Conservation (phyloP, 2,329 filamentous ascomycete genomes). For the Cordyceps cicadae region DNA sequence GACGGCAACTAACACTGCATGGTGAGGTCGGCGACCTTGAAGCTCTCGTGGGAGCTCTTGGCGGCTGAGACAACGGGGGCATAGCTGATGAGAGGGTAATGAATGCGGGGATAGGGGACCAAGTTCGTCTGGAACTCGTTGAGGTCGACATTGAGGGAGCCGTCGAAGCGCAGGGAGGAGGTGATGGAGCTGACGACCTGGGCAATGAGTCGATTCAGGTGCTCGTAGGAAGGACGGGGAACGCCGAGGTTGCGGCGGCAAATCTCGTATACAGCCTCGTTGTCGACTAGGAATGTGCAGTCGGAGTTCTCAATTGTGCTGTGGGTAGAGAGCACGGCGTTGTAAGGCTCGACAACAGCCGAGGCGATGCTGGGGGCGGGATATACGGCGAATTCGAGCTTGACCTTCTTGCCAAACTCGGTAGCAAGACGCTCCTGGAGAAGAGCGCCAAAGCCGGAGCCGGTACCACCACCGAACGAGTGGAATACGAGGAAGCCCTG, state of each 20-base stretch:
- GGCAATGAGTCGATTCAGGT: conserved; percentile 64
- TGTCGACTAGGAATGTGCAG: conserved; percentile 69
- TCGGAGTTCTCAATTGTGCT: conserved; percentile 72
- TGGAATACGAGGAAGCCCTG: conserved; percentile 70
- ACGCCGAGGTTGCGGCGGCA: conserved; percentile 66
- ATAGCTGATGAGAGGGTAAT: conserved; percentile 67
- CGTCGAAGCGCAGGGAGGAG: conserved; percentile 63
- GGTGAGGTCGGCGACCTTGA: conserved; percentile 72
- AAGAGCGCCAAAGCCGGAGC: conserved; percentile 64
- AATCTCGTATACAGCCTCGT: conserved; percentile 69
- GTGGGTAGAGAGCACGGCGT: conserved; percentile 64
- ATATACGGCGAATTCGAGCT: conserved; percentile 68
- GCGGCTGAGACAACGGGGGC: conserved; percentile 61
- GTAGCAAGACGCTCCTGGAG: conserved; percentile 64
- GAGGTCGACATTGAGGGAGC: conserved; percentile 64
- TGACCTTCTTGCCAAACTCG: conserved; percentile 69
- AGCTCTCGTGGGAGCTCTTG: conserved; percentile 79
- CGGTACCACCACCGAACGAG: conserved; percentile 65
- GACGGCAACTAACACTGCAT: conserved; percentile 54
- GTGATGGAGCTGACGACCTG: conserved; percentile 70
- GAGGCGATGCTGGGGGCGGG: conserved; percentile 62
- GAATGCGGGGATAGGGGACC: conserved; percentile 65
- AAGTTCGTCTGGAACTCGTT: conserved; percentile 74
- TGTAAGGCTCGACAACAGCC: conserved; percentile 66
- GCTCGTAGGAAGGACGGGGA: conserved; percentile 59